Conservation (phyloP, 2,329 filamentous ascomycete species). For the Aureobasidium vineae region DNA sequence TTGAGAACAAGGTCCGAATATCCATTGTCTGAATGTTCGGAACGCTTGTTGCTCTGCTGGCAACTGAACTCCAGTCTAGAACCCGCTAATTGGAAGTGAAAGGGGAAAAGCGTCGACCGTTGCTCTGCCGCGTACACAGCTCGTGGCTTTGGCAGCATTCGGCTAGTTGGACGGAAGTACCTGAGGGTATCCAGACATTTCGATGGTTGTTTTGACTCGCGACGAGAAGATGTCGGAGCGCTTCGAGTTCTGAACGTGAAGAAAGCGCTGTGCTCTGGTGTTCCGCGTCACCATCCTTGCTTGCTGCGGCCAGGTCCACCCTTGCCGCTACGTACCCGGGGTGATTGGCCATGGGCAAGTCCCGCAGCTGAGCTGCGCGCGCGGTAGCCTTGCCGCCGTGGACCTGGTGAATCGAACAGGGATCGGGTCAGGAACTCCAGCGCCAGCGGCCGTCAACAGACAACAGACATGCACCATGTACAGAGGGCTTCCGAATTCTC, state of each 20-base stretch:
- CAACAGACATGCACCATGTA: neutral
- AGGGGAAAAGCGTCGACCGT: conserved; percentile 16
- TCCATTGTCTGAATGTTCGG: conserved; percentile 1
- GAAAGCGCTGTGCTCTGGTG: neutral
- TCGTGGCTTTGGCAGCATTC: conserved; percentile 1
- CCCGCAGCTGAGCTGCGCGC: neutral
- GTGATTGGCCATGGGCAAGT: conserved; percentile 7
- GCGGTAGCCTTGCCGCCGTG: neutral
- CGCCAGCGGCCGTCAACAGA: conserved; percentile 6
- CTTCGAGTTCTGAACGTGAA: conserved; percentile 10
- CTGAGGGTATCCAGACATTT: neutral
- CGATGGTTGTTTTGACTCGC: conserved; percentile 5
- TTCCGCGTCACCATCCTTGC: conserved; percentile 21
- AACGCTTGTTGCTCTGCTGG: conserved; percentile 3
- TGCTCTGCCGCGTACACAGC: conserved; percentile 21
- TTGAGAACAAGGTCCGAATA: neutral
- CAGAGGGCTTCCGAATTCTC: neutral
- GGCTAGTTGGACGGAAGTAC: conserved; percentile 11
- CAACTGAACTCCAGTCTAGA: conserved; percentile 17
- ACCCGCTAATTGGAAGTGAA: conserved; percentile 6
- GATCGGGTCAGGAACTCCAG: neutral
- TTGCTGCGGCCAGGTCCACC: conserved; percentile 18
- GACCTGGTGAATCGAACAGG: neutral
- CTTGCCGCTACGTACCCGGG: conserved; percentile 15
- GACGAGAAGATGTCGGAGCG: neutral